Evolutionary conservation across 257 asterid species (phyloP).

Genomic region (Jasminum sambac): DNA sequence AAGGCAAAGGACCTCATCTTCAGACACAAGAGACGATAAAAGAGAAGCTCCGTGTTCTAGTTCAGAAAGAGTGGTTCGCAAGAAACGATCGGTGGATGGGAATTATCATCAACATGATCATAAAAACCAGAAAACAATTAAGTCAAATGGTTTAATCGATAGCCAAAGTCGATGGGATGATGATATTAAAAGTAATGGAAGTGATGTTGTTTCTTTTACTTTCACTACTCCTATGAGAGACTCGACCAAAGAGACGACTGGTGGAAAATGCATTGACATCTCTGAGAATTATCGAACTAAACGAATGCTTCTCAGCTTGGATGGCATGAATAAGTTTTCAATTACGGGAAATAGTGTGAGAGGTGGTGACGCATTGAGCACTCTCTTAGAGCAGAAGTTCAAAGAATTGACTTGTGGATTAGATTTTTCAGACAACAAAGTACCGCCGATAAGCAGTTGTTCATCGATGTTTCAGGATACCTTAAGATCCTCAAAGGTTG

Average conservation of each 20-base stretch:
- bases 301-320: conserved; percentile 40
- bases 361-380: conserved; percentile 69
- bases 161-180: conserved; percentile 45
- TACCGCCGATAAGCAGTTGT: conserved; percentile 13
- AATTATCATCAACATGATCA: conserved; percentile 31
- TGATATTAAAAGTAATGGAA: conserved; percentile 45
- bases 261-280: conserved; percentile 30
- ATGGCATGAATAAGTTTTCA: conserved; percentile 37
- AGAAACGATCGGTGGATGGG: conserved; percentile 78
- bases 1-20: conserved; percentile 39
- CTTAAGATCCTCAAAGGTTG: too few species aligned
- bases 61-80: conserved; percentile 45
- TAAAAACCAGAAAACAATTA: conserved; percentile 39
- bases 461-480: conserved; percentile 27
- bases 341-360: conserved; percentile 37
- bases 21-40: conserved; percentile 45
- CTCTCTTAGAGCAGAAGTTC: conserved; percentile 79
- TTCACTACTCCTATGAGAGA: conserved; percentile 75
- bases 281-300: conserved; percentile 38
- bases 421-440: conserved; percentile 51
- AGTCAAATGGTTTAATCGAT: conserved; percentile 34
- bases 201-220: conserved; percentile 84
- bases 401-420: conserved; percentile 62
- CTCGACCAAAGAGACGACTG: conserved; percentile 34
- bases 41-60: conserved; percentile 42